Evolutionary conservation across 805 yeast species (phyloP).

Genomic region (Grigorovia yakushimaensis): DNA sequence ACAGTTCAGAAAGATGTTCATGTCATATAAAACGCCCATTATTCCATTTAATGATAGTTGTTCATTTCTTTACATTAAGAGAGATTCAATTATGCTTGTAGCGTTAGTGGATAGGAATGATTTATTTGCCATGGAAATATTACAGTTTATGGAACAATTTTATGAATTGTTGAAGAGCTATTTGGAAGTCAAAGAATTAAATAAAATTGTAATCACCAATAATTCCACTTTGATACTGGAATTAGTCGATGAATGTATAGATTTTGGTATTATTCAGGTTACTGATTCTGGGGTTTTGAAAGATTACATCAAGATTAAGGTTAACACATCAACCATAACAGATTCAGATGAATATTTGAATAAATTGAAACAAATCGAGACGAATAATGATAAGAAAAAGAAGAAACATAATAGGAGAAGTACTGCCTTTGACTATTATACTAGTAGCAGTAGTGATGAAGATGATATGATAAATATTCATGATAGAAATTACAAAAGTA

Average conservation of each 20-base stretch:
- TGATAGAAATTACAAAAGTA: not conserved
- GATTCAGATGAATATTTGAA: conserved; percentile 4
- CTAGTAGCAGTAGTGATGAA: not conserved
- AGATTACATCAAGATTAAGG: conserved; percentile 63
- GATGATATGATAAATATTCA: not conserved
- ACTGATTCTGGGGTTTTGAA: conserved; percentile 70
- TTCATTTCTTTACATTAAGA: conserved; percentile 14
- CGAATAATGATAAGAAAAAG: conserved; percentile 4
- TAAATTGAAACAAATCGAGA: not conserved
- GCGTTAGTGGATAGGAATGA: conserved; percentile 13
- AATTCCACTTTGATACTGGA: conserved; percentile 70
- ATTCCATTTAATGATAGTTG: conserved; percentile 2
- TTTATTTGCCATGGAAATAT: conserved; percentile 11
- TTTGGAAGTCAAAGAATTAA: conserved; percentile 28
- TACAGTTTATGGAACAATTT: conserved; percentile 21
- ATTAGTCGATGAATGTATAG: conserved; percentile 82
- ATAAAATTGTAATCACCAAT: conserved; percentile 55
- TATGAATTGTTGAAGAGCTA: conserved; percentile 19
- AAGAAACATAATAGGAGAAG: not conserved
- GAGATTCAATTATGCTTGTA: conserved; percentile 20
- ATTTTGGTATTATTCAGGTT: conserved; percentile 76
- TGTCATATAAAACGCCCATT: conserved; percentile 12
- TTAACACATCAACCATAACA: conserved; percentile 26
- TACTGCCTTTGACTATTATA: not conserved
- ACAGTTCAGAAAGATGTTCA: conserved; percentile 14